Evolutionary conservation across 176 grass and related monocot species (phyloP), one percentile per base, ranked within the genome.

Genomic region (Oryza glaberrima): DNA sequence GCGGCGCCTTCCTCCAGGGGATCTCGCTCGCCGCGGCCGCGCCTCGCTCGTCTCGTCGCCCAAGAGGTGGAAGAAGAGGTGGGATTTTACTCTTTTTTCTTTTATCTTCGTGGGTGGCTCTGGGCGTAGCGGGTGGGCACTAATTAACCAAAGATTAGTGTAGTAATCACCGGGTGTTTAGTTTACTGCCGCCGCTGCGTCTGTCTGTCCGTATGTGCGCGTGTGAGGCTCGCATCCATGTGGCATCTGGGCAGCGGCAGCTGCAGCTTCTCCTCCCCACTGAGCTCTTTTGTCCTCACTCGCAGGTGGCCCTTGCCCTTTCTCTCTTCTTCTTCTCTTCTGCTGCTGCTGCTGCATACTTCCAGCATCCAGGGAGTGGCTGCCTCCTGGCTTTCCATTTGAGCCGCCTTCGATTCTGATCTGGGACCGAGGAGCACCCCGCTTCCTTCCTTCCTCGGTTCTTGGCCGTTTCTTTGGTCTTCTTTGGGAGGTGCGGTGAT

Each of bases 231-330:
- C 12, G 22, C 67, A 5, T 28, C 65, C 82, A 76, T 81, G 64
- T 81, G 87, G 82, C 87, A 13, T 75, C 77, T 64, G 40, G 10
- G 77, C 58, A 63, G 58, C 19, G 19, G 58, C 58, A 61, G 58
- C 58, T n/a, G 58, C 58, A 76, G 87, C 82, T 89, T 46, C 9
- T 38, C 70, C 46, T 79, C 75, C 74, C 56, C 56, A 52, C 81
- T 78, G 86, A 85, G 70, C 38, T 26, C 7, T 25, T 75, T 81
- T 86, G 78, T 90, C 88, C 35, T 78, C 78, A 72, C 65, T 45
- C 34, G 65, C 77, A 70, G 82, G 70, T 41, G 64, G 66, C 43
- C 78, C 54, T 77, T 77, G 77, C 7, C 49, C 77, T 72, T 51
- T 44, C 19, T 1, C 17, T 49, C 0, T 14, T 58, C 22, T 12